phyloP scores from a whole-genome alignment of 2,329 filamentous ascomycete species.

The Aspergillus sp. region DNA sequence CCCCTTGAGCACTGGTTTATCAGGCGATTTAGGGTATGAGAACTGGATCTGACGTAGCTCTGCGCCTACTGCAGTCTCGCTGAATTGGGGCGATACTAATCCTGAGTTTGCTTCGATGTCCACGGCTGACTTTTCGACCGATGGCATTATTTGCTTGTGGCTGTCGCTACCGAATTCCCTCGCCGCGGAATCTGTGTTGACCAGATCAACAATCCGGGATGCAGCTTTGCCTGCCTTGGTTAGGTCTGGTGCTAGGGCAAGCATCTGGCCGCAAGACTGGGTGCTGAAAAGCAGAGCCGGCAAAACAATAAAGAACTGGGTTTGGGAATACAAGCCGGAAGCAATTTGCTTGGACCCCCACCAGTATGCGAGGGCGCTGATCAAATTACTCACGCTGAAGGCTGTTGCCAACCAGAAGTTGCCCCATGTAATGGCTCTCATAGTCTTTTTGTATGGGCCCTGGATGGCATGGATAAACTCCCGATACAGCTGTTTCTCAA shows the following conservation, averaged over 20 bases:
- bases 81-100: neutral
- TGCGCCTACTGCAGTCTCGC: neutral
- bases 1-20: slow-evolving; percentile 59
- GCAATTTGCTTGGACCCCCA: no score
- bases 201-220: neutral
- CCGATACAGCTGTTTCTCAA: no score
- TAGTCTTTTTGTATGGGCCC: no score
- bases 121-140: neutral
- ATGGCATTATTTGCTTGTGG: neutral
- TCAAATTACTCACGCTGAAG: no score
- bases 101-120: neutral
- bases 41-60: neutral
- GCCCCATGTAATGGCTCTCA: no score
- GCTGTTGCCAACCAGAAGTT: no score
- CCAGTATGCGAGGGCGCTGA: no score
- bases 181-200: neutral
- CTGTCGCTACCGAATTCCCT: neutral
- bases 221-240: neutral
- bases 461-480: no score
- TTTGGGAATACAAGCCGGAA: no score
- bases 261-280: neutral
- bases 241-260: neutral
- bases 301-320: no score
- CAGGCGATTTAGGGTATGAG: neutral
- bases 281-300: slow-evolving; percentile 52